Evolutionary conservation across 2,329 filamentous ascomycete genomes (phyloP).

Genomic region (Colletotrichum lini): DNA sequence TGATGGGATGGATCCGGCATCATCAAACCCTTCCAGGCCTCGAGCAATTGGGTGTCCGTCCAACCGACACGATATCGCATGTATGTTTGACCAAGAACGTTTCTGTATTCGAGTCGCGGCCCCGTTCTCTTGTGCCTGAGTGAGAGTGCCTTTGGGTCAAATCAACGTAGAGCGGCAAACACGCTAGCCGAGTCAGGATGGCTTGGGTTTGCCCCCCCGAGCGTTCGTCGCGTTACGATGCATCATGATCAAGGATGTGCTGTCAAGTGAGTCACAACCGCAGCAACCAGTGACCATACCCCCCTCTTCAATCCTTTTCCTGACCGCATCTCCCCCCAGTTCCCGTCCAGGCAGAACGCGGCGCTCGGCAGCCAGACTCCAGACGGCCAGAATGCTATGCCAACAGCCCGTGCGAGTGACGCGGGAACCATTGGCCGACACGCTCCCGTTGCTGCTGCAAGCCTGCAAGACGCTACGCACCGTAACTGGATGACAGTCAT

Average conservation of each 20-base stretch:
- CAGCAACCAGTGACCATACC: slow-evolving; percentile 11
- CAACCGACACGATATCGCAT: too few relatives aligned
- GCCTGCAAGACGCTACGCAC: neutral
- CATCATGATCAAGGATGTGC: slow-evolving; percentile 23
- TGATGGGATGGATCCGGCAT: too few relatives aligned
- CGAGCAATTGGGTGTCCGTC: too few relatives aligned
- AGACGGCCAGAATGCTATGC: slow-evolving; percentile 35
- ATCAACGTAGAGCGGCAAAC: too few relatives aligned
- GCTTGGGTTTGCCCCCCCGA: too few relatives aligned
- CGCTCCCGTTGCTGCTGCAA: slow-evolving; percentile 33
- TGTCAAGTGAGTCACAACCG: slow-evolving; percentile 38
- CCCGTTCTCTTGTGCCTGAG: too few relatives aligned
- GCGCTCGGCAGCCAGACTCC: slow-evolving; percentile 5
- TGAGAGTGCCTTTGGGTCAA: too few relatives aligned
- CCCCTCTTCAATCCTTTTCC: slow-evolving; percentile 1
- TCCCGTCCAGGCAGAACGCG: neutral
- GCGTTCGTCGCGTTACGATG: slow-evolving; percentile 10
- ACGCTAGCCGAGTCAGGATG: too few relatives aligned
- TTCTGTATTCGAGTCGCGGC: too few relatives aligned
- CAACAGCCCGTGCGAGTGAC: slow-evolving; percentile 35
- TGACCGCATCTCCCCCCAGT: neutral
- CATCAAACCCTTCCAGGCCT: too few relatives aligned
- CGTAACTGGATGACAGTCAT: slow-evolving; percentile 20
- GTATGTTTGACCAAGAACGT: too few relatives aligned
- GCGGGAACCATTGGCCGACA: slow-evolving; percentile 36